phyloP scores from a whole-genome alignment of 2,329 filamentous ascomycete species.

The Sclerotinia glacialis region DNA sequence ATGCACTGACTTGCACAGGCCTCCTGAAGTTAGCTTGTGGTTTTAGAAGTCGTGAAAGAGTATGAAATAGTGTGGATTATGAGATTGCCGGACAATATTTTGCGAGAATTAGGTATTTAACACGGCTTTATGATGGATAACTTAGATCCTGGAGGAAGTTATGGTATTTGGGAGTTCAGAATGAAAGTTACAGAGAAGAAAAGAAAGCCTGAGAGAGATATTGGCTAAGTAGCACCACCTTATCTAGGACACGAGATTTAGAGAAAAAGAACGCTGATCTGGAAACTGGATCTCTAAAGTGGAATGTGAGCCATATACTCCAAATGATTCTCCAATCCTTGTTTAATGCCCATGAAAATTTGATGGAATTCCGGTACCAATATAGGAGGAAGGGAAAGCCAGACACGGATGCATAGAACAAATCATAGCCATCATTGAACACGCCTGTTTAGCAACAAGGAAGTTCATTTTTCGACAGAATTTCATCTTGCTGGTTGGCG shows the following conservation, averaged over 20 bases:
- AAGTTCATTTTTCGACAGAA: not conserved
- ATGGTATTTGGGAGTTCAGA: not conserved
- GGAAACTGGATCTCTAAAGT: too few species aligned
- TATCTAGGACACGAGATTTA: not conserved
- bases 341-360: not conserved
- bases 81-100: not conserved
- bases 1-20: not conserved
- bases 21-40: not conserved
- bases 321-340: not conserved
- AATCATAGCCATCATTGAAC: not conserved
- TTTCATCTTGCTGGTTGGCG: not conserved
- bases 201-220: not conserved
- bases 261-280: not conserved
- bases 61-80: not conserved
- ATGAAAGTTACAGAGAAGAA: not conserved
- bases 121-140: not conserved
- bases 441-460: not conserved
- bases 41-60: not conserved
- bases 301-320: not conserved
- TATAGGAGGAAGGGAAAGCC: not conserved
- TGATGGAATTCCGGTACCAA: not conserved
- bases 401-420: not conserved
- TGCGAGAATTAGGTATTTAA: not conserved
- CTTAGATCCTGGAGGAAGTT: not conserved
- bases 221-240: not conserved